Percentiles rank a stretch among this genome's conserved stretches.
Conservation (phyloP, 306 rosid genomes). For the Senna siamea region DNA sequence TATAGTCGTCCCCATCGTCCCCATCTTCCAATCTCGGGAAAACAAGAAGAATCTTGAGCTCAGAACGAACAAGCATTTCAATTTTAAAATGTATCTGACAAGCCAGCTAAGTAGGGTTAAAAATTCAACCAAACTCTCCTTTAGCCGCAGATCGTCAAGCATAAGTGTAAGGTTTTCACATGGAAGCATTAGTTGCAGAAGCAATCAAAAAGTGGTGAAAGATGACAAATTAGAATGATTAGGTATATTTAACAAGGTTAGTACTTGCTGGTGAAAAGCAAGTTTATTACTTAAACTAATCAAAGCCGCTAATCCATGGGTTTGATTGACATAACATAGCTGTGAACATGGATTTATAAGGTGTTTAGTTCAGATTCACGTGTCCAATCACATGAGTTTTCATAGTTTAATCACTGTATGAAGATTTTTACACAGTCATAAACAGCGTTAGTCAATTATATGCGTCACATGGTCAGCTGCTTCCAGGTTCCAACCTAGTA, state of each 20-base stretch:
- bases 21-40: slow-evolving; percentile 36
- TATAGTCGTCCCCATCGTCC: slow-evolving; percentile 29
- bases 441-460: slow-evolving; percentile 36
- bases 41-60: slow-evolving; percentile 43
- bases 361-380: slow-evolving; percentile 45
- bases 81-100: slow-evolving; percentile 37
- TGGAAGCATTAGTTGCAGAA: slow-evolving; percentile 12
- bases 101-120: slow-evolving; percentile 48
- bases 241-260: slow-evolving; percentile 20
- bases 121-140: slow-evolving; percentile 20
- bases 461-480: slow-evolving; percentile 52
- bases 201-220: slow-evolving; percentile 31
- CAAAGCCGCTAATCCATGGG: slow-evolving; percentile 7
- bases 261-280: background rate
- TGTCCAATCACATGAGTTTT: slow-evolving; percentile 50
- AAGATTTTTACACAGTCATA: slow-evolving; percentile 38
- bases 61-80: slow-evolving; percentile 16
- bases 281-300: slow-evolving; percentile 22
- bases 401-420: slow-evolving; percentile 27
- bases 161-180: slow-evolving; percentile 36
- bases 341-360: slow-evolving; percentile 36
- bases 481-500: slow-evolving; percentile 44
- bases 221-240: slow-evolving; percentile 43
- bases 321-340: slow-evolving; percentile 30
- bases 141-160: slow-evolving; percentile 27